Percentiles rank a stretch among this genome's conserved stretches.
Conservation (phyloP, 805 yeast species). For the Wickerhamomyces alni region DNA sequence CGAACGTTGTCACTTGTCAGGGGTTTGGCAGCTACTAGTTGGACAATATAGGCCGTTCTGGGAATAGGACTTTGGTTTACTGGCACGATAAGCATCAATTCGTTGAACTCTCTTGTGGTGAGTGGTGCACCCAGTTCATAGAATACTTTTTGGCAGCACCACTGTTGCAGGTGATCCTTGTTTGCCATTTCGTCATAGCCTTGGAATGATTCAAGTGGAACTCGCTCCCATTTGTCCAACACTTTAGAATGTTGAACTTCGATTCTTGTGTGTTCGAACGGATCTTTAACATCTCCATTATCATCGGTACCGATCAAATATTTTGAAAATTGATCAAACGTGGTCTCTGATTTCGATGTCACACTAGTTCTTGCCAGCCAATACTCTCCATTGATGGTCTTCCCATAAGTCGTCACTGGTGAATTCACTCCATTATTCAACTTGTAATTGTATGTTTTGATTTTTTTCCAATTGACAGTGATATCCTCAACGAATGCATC, state of each 20-base stretch:
- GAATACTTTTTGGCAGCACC: slow-evolving; percentile 27
- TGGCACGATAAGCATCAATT: slow-evolving; percentile 26
- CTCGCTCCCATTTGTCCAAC: slow-evolving; percentile 20
- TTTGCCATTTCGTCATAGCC: slow-evolving; percentile 7
- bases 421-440: slow-evolving; percentile 20
- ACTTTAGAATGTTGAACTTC: slow-evolving; percentile 31
- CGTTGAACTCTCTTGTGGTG: slow-evolving; percentile 31
- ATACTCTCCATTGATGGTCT: slow-evolving; percentile 22
- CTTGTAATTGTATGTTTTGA: slow-evolving; percentile 25
- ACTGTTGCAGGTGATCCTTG: slow-evolving; percentile 11
- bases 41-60: slow-evolving; percentile 26
- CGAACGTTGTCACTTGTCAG: slow-evolving; percentile 21
- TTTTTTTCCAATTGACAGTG: slow-evolving; percentile 24
- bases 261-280: slow-evolving; percentile 24
- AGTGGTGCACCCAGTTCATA: slow-evolving; percentile 33
- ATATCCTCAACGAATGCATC: slow-evolving; percentile 21
- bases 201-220: slow-evolving; percentile 17
- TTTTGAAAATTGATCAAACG: slow-evolving; percentile 21
- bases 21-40: slow-evolving; percentile 24
- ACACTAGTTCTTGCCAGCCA: slow-evolving; percentile 30
- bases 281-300: slow-evolving; percentile 17
- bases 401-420: slow-evolving; percentile 27
- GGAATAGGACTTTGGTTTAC: slow-evolving; percentile 12
- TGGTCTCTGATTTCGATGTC: neutral
- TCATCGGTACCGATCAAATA: slow-evolving; percentile 25